Evolutionary conservation across 768 basidiomycete genomes (phyloP).

Genomic region (Tricholoma furcatifolium): DNA sequence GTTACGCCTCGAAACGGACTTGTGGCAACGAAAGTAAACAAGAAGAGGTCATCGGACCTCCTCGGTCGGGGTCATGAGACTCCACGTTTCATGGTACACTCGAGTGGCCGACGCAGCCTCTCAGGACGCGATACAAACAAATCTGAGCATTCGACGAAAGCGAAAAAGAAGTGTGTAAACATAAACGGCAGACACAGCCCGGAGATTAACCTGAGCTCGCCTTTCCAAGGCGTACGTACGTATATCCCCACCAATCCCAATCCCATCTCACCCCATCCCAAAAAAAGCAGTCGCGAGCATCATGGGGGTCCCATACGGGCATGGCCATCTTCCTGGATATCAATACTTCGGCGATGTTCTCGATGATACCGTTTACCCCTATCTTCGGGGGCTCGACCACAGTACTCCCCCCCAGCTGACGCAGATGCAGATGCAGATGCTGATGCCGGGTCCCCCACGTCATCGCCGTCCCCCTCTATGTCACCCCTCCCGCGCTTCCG

Average conservation of each 20-base stretch:
- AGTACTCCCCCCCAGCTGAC: too few species aligned
- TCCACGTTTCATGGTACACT: constrained; percentile 12
- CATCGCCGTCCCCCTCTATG: constrained; percentile 65
- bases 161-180: constrained; percentile 14
- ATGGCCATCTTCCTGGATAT: constrained; percentile 39
- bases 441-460: constrained; percentile 22
- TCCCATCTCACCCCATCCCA: too few species aligned
- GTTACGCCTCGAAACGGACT: not conserved
- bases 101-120: constrained; percentile 12
- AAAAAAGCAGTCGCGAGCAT: constrained; percentile 5
- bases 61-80: constrained; percentile 12
- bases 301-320: constrained; percentile 30
- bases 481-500: constrained; percentile 62
- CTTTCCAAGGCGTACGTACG: constrained; percentile 19
- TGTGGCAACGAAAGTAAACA: constrained; percentile 3
- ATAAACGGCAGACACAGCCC: constrained; percentile 12
- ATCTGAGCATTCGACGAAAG: not conserved
- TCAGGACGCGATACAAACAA: constrained; percentile 22
- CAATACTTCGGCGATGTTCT: constrained; percentile 39
- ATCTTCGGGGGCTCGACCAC: constrained; percentile 42
- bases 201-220: constrained; percentile 7
- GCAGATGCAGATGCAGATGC: constrained; percentile 35
- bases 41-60: constrained; percentile 10
- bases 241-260: not conserved
- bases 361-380: constrained; percentile 64